Base-by-base conservation (phyloP, 2,329 filamentous ascomycete species). In the Phialemonium atrogriseum region DNA sequence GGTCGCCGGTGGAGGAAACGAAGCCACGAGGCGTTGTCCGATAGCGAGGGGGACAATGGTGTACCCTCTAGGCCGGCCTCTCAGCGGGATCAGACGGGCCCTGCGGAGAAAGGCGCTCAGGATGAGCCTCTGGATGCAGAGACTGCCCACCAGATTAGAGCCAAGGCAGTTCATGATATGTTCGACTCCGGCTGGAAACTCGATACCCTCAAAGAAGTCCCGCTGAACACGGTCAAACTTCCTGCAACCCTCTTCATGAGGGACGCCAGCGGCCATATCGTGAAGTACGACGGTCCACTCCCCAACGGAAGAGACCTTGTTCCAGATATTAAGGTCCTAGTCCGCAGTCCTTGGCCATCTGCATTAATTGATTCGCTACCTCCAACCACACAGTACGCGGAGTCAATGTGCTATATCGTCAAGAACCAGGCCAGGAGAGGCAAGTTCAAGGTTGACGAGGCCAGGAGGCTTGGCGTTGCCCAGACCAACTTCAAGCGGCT, bases 391-490 rank as follows among this genome's bases (percentile, higher is more conserved):
- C 80, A 79, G 5, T 74, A 74, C 1, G 62, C 64, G 17, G 76
- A 79, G 27, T 79, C 85, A 5, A 64, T 95, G 44, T 94, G 82
- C 36, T 98, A 98, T 55, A 80, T 98, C 36, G 70, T 94, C 50
- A 84, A 85, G 44, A 77, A 75, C 33, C 76, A 86, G 40, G 66
- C 78, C 22, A 70, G 81, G 33, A 75, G 91, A 33, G 91, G 91
- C 32, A 89, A 81, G 47, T 95, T 98, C 49, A 68, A 84, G 38
- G 60, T 73, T 0, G 52, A 69, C 28, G 73, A 66, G 35, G 89
- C 87, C 0, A 66, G 61, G 38, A 64, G 61, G 17, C 59, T 87
- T 3, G 80, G 80, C 2, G 71, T 96, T 1, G 58, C 60, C 13
- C 68, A 63, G 32, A 52, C 43, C 0, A 61, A 79, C 29, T 93